Base-by-base conservation (phyloP, 2,329 filamentous ascomycete species). In the Fusarium tanahbumbuense region DNA sequence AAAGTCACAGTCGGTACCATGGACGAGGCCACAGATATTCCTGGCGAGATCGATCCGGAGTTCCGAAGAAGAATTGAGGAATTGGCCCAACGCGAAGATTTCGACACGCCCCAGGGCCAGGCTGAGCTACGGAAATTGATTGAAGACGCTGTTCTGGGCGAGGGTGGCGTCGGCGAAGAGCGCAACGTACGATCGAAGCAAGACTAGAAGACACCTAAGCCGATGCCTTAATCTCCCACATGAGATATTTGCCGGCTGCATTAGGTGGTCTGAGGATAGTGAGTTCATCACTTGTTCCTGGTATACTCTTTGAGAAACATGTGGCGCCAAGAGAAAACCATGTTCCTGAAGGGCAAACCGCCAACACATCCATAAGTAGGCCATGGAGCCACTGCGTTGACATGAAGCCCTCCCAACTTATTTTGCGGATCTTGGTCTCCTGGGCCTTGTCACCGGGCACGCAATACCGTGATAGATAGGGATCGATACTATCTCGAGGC, bases 11-110 rank as follows among this genome's bases (percentile, higher is more conserved):
- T 98, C 60, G 92, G 92, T 48, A 92, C 92, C 4, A 90, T 96
- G 84, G 84, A 87, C 8, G 87, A 91, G 72, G 83, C 79, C 1
- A 84, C 88, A 46, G 89, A 88, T 15, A 87, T 88, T 9, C 85
- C 84, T 2, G 85, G 85, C 41, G 89, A 90, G 61, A 88, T 91
- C 11, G 94, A 98, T 77, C 89, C 93, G 2, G 94, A 94, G 72
- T 93, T 99, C 72, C 89, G 91, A 76, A 86, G 91, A 71, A 87
- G 93, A 56, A 98, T 99, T 76, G 94, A 98, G 76, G 92, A 97
- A 80, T 82, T 99, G 64, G 94, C 96, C 4, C 87, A 91, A 37
- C 86, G 93, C 42, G 90, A 92, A 25, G 94, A 98, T 76, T 97
- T 98, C 75, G 85, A 95, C 73, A 91, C 89, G 8, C 90, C 93